Conservation (phyloP, 108 stramenopile genomes). For the Conticribra guillardii region DNA sequence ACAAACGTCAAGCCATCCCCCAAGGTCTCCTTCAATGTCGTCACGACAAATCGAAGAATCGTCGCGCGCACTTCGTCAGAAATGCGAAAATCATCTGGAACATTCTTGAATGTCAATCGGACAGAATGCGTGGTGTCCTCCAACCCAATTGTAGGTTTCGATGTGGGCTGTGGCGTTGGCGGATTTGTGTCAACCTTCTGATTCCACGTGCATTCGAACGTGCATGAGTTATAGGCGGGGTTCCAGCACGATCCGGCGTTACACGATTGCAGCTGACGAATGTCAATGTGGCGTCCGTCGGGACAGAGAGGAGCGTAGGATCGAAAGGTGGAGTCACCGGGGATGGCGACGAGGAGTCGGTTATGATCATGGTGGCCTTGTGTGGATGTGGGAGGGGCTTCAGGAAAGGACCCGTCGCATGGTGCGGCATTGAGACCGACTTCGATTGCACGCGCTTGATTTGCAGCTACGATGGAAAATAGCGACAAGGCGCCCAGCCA, state of each 20-base stretch:
- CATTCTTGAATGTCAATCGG: background rate
- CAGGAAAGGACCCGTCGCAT: background rate
- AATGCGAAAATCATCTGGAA: background rate
- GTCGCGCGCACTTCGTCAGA: background rate
- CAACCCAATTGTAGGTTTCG: background rate
- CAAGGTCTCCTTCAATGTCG: background rate
- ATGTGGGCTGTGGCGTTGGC: background rate
- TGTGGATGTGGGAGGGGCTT: background rate
- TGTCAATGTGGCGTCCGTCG: constrained; percentile 3
- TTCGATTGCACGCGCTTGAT: no score
- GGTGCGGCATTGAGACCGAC: no score
- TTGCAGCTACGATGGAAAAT: no score
- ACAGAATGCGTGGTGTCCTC: background rate
- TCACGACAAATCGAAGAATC: background rate
- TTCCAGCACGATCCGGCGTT: background rate
- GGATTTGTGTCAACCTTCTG: background rate
- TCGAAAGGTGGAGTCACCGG: background rate
- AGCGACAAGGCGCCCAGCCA: no score
- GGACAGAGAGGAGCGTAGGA: background rate
- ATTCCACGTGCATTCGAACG: background rate
- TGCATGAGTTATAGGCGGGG: background rate
- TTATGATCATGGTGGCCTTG: background rate
- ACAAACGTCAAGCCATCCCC: background rate
- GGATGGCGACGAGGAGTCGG: background rate
- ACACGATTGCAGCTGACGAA: background rate